phyloP scores from a whole-genome alignment of 441 rosid genomes.

The Omphalea diandra region DNA sequence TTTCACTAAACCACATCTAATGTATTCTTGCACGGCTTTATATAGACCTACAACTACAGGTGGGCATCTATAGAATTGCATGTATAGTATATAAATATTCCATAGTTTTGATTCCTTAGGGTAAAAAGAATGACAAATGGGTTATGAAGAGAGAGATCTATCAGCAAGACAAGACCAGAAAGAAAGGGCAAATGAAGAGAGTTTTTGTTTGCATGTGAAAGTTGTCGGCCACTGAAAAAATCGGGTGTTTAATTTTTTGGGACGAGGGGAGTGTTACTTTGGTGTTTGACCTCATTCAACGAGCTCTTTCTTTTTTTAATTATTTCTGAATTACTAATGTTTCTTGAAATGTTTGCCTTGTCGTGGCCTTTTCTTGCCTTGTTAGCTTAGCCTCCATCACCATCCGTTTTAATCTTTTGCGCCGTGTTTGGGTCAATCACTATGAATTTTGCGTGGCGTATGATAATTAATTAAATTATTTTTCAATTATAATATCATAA shows the following conservation, averaged over 20 bases:
- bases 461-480: no score
- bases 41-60: conserved; percentile 5
- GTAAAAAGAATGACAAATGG: neutral
- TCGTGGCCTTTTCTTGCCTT: neutral
- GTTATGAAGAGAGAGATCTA: neutral
- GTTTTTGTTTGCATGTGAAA: conserved; percentile 39
- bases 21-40: neutral
- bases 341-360: neutral
- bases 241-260: neutral
- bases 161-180: neutral
- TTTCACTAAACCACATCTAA: no score
- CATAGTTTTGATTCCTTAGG: neutral
- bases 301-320: conserved; percentile 28
- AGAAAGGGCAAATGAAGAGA: neutral
- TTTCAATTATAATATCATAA: no score
- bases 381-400: no score
- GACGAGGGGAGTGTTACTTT: neutral
- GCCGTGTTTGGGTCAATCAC: no score
- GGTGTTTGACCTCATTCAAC: conserved; percentile 40
- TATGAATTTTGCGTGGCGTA: no score
- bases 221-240: conserved; percentile 55
- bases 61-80: neutral
- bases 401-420: no score
- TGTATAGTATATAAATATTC: neutral
- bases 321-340: conserved; percentile 9